Evolutionary conservation across 768 basidiomycete genomes (phyloP).

Genomic region (Daedalea quercina): DNA sequence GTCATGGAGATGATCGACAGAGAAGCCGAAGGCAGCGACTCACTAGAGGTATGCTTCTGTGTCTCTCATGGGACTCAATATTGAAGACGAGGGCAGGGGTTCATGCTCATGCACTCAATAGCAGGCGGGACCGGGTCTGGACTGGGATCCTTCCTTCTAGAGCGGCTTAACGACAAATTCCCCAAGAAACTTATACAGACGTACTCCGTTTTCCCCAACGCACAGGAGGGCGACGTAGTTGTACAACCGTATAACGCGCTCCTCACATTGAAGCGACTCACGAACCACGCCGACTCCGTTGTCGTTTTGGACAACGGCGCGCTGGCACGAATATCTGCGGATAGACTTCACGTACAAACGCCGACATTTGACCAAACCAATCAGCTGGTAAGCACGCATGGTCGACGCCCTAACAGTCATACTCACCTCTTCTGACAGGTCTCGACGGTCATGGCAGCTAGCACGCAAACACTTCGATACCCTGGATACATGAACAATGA

Average conservation of each 20-base stretch:
- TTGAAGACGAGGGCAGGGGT: slow-evolving; percentile 56
- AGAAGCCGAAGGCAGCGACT: slow-evolving; percentile 97
- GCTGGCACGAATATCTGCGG: slow-evolving; percentile 85
- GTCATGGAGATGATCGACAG: slow-evolving; percentile 99
- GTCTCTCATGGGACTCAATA: background rate
- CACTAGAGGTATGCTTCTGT: slow-evolving; percentile 62
- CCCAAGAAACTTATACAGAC: slow-evolving; percentile 99
- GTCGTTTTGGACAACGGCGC: slow-evolving; percentile 98
- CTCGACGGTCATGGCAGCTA: slow-evolving; percentile 96
- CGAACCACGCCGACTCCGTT: slow-evolving; percentile 95
- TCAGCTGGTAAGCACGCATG: slow-evolving; percentile 54
- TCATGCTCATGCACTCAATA: slow-evolving; percentile 98
- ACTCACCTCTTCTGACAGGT: slow-evolving; percentile 43
- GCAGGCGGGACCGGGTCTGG: slow-evolving; percentile 98
- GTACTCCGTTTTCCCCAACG: slow-evolving; percentile 96
- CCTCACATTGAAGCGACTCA: slow-evolving; percentile 86
- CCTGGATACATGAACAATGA: slow-evolving; percentile 99
- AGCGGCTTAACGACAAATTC: slow-evolving; percentile 94
- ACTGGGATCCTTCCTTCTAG: slow-evolving; percentile 94
- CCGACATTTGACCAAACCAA: slow-evolving; percentile 90
- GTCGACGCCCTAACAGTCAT: background rate
- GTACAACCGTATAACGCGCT: slow-evolving; percentile 98
- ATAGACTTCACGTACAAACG: slow-evolving; percentile 82
- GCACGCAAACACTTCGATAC: slow-evolving; percentile 93
- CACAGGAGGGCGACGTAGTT: slow-evolving; percentile 91